A percentile compares a stretch with the other conserved stretches of the same genome.
phyloP scores from a whole-genome alignment of 2,329 filamentous ascomycete genomes.

The Botrytis fragariae region DNA sequence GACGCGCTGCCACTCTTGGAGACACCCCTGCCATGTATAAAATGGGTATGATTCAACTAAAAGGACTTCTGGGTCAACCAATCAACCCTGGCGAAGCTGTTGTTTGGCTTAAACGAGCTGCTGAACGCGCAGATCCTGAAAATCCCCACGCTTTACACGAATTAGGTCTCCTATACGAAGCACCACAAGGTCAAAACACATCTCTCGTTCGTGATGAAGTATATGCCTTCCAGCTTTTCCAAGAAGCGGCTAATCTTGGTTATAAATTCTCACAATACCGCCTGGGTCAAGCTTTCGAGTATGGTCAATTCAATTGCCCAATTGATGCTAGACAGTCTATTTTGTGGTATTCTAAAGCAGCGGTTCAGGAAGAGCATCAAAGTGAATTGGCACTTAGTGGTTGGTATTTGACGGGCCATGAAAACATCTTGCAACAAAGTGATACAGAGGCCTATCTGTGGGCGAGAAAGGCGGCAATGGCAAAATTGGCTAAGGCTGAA shows the following conservation, averaged over 20 bases:
- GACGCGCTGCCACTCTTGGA: conserved; percentile 83
- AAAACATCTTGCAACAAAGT: conserved; percentile 83
- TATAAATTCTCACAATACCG: conserved; percentile 96
- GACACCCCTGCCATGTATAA: conserved; percentile 98
- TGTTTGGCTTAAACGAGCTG: conserved; percentile 88
- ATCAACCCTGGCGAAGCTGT: conserved; percentile 82
- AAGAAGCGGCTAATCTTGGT: conserved; percentile 79
- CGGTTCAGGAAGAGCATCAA: conserved; percentile 91
- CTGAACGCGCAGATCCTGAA: conserved; percentile 80
- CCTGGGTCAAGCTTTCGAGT: conserved; percentile 84
- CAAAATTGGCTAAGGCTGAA: conserved; percentile 87
- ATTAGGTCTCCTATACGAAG: conserved; percentile 65
- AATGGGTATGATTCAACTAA: conserved; percentile 91
- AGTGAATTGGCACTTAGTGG: conserved; percentile 79
- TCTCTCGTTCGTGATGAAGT: conserved; percentile 74
- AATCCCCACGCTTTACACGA: conserved; percentile 97
- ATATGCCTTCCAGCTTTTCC: conserved; percentile 79
- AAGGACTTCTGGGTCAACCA: conserved; percentile 85
- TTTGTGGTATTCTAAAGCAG: conserved; percentile 89
- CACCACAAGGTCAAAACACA: conserved; percentile 54
- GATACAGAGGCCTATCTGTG: conserved; percentile 97
- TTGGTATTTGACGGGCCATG: conserved; percentile 93
- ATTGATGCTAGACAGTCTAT: conserved; percentile 85
- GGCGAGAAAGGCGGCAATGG: conserved; percentile 88
- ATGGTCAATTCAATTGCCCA: conserved; percentile 76